These are phyloP conservation scores for Tylopilus sp. DNA, from an alignment of 1,284 basidiomycete genomes.

Conservation along the genomic window DNA sequence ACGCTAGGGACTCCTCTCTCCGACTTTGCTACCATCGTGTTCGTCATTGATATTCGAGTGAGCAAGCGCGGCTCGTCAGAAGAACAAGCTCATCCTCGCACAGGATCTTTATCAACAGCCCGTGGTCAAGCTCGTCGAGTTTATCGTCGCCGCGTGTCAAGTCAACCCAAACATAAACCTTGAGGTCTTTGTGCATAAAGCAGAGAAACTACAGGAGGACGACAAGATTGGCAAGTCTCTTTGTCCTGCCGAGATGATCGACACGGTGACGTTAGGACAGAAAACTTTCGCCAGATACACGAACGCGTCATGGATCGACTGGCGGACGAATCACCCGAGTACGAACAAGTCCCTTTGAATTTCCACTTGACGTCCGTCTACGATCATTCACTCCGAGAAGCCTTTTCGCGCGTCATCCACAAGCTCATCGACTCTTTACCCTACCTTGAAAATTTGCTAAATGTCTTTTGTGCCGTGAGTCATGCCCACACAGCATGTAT, in stretches of 20 bases:
- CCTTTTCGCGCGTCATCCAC: conserved; percentile 76
- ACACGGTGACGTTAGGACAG: conserved; percentile 38
- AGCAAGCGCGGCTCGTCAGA: conserved; percentile 19
- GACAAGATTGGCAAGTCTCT: conserved; percentile 73
- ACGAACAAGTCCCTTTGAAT: conserved; percentile 66
- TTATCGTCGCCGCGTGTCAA: conserved; percentile 68
- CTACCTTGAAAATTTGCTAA: conserved; percentile 75
- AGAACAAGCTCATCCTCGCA: conserved; percentile 7
- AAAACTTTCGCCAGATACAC: conserved; percentile 85
- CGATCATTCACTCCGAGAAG: conserved; percentile 83
- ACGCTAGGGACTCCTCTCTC: conserved; percentile 67
- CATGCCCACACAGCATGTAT: background rate
- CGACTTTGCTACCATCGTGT: conserved; percentile 79
- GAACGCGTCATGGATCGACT: conserved; percentile 80
- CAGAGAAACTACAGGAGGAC: conserved; percentile 88
- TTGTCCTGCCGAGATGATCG: background rate
- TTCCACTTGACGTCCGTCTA: conserved; percentile 89
- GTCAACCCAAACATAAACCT: conserved; percentile 78
- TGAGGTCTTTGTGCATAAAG: conserved; percentile 96
- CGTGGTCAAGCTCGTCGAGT: conserved; percentile 73
- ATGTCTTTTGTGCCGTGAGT: conserved; percentile 74
- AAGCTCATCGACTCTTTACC: conserved; percentile 67
- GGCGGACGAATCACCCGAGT: conserved; percentile 63
- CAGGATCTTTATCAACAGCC: conserved; percentile 71
- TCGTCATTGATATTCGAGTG: conserved; percentile 96